Base-by-base conservation (phyloP, 495 filamentous ascomycete genomes). In the Aspergillus conjunctus region DNA sequence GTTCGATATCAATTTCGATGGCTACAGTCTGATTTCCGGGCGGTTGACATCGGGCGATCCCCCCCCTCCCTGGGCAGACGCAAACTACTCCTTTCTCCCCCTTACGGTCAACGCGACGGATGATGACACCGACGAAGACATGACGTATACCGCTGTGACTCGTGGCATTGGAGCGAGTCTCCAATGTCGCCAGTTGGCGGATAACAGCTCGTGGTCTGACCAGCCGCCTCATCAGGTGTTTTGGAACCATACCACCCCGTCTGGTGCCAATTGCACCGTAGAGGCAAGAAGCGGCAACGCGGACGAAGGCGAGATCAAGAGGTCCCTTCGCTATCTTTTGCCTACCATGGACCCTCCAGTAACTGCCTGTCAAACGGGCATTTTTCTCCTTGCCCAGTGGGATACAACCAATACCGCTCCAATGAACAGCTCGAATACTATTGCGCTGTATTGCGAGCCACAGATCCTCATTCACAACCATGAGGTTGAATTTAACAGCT, bases 151-250 rank as follows among this genome's bases (percentile, higher is more conserved):
- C 2, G 30, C 65, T 22, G 31, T n/a, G 10, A 64, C 61, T n/a
- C 65, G 60, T 10, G 68, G 68, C 0, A 54, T 70, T 22, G 65
- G 65, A 0, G 50, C 54, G 2, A 21, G 63, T 11, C 58, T 70
- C 17, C 33, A 48, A 12, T 70, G 68, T 31, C 11, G 26, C 4
- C 34, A 41, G 7, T 22, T 63, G 14, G 14, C 55, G 34, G 22
- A 26, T 2, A 56, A 11, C 33, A 15, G 53, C 3, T 49, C 51
- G 14, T n/a, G 18, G 20, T 26, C 17, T 5, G 15, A 53, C 31
- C 33, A 39, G 15, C 30, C 46, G 0, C 41, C 41, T 7, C 26
- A 17, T 4, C 31, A 20, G n/a, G 41, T 33, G n/a, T 54, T 37
- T 20, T 69, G 63, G 66, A 54, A 21, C 1, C 66, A 69, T 33